phyloP scores from a whole-genome alignment of 352 stramenopile species.

The Globisporangium cylindrosporum region DNA sequence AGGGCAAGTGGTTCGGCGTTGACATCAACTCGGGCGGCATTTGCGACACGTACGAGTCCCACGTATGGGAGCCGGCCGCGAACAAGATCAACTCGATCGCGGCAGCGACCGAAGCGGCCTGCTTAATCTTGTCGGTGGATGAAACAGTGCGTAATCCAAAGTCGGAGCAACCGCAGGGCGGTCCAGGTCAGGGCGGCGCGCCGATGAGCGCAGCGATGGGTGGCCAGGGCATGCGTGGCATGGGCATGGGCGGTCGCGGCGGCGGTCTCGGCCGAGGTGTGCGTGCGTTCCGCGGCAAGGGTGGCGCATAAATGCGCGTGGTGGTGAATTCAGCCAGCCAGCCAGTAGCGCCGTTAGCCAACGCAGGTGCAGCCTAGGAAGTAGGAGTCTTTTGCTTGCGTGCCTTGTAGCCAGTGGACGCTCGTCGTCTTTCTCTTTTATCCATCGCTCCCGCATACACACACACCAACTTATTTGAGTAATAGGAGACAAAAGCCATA shows the following conservation, averaged over 20 bases:
- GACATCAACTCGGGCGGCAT: conserved; percentile 97
- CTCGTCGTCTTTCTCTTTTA: background rate
- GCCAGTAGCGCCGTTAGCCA: background rate
- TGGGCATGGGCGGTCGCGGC: conserved; percentile 72
- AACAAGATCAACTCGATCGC: conserved; percentile 99
- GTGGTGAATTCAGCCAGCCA: background rate
- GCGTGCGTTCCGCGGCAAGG: conserved; percentile 73
- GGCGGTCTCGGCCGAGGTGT: conserved; percentile 76
- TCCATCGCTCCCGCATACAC: background rate
- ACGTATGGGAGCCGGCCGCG: conserved; percentile 98
- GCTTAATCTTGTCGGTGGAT: conserved; percentile 98
- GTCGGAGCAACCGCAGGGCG: conserved; percentile 91
- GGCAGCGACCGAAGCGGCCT: conserved; percentile 96
- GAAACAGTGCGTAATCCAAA: conserved; percentile 98
- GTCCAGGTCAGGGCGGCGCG: conserved; percentile 37
- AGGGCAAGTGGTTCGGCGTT: conserved; percentile 97
- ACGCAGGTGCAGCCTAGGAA: background rate
- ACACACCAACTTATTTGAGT: conserved; percentile 14
- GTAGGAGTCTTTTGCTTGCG: background rate
- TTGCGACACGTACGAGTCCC: conserved; percentile 96
- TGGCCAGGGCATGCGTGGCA: conserved; percentile 88
- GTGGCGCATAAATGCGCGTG: conserved; percentile 54
- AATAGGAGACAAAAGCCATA: conserved; percentile 9
- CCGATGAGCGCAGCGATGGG: conserved; percentile 91
- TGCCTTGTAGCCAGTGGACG: conserved; percentile 1